phyloP scores from a whole-genome alignment of 148 eudicot species.

The Persicaria tinctoria region DNA sequence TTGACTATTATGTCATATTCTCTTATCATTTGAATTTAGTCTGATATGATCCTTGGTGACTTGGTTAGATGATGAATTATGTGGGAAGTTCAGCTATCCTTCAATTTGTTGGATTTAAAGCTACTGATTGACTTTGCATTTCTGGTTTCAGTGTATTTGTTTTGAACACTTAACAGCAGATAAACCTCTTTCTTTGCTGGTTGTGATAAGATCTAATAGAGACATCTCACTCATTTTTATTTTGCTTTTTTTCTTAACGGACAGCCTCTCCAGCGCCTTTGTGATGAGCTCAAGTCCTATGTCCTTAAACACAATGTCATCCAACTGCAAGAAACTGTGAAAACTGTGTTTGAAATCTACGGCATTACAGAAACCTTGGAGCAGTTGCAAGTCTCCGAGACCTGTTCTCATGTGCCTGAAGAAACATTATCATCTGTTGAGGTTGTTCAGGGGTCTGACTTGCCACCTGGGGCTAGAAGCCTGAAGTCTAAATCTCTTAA shows the following conservation, averaged over 20 bases:
- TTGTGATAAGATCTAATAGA: not conserved
- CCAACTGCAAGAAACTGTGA: conserved; percentile 45
- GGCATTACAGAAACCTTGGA: conserved; percentile 49
- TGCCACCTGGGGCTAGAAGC: conserved; percentile 37
- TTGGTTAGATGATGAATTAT: not conserved
- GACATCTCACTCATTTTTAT: not conserved
- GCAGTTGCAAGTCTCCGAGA: conserved; percentile 56
- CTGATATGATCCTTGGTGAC: not conserved
- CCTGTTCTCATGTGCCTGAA: conserved; percentile 45
- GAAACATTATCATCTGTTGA: conserved; percentile 50
- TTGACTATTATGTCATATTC: not conserved
- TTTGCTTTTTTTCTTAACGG: not conserved
- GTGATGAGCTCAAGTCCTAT: conserved; percentile 68
- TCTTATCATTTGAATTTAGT: not conserved
- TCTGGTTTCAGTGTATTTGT: not conserved
- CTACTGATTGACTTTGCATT: not conserved
- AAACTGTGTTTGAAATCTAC: conserved; percentile 54
- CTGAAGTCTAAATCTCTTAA: conserved; percentile 42
- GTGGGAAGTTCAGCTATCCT: not conserved
- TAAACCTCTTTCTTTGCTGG: not conserved
- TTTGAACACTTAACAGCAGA: not conserved
- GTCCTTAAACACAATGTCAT: conserved; percentile 50
- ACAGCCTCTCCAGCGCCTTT: conserved; percentile 55
- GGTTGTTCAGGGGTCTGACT: conserved; percentile 46
- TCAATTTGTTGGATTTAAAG: not conserved